Percentiles rank a stretch among this genome's conserved stretches.
Conservation (phyloP, 2,329 filamentous ascomycete genomes). For the Penicillium polonicum region DNA sequence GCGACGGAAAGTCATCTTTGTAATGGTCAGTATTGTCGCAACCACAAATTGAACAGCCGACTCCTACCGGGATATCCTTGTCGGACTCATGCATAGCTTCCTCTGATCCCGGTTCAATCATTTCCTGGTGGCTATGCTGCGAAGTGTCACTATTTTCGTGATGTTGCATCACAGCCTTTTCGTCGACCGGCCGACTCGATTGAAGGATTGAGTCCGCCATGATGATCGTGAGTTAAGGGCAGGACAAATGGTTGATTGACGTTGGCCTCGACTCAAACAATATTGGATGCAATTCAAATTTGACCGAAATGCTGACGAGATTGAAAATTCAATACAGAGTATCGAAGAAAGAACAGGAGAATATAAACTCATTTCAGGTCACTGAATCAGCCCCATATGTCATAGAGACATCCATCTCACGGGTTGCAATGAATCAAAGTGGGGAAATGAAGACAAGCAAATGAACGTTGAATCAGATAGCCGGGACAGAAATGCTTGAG, state of each 20-base stretch:
- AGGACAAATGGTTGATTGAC: background rate
- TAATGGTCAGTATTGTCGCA: slow-evolving; percentile 2
- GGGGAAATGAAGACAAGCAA: slow-evolving; percentile 5
- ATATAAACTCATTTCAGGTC: background rate
- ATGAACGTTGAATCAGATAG: slow-evolving; percentile 6
- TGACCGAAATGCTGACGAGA: background rate
- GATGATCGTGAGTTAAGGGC: background rate
- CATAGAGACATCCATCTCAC: background rate
- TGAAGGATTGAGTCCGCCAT: slow-evolving; percentile 22
- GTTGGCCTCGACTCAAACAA: background rate
- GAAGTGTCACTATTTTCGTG: slow-evolving; percentile 31
- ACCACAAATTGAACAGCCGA: background rate
- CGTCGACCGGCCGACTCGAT: slow-evolving; percentile 24
- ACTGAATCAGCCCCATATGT: background rate
- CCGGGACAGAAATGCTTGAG: slow-evolving; percentile 14
- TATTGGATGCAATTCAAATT: background rate
- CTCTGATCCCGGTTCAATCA: slow-evolving; percentile 47
- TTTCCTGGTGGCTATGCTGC: slow-evolving; percentile 47
- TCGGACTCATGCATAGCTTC: slow-evolving; percentile 44
- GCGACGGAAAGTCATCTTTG: slow-evolving; percentile 50
- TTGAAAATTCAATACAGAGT: background rate
- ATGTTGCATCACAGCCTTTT: slow-evolving; percentile 29
- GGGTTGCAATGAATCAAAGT: background rate
- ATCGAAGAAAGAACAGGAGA: background rate
- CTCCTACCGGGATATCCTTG: slow-evolving; percentile 45